Evolutionary conservation across 1,139 yeast species (phyloP).

Genomic region (Blastobotrys capitulatus): DNA sequence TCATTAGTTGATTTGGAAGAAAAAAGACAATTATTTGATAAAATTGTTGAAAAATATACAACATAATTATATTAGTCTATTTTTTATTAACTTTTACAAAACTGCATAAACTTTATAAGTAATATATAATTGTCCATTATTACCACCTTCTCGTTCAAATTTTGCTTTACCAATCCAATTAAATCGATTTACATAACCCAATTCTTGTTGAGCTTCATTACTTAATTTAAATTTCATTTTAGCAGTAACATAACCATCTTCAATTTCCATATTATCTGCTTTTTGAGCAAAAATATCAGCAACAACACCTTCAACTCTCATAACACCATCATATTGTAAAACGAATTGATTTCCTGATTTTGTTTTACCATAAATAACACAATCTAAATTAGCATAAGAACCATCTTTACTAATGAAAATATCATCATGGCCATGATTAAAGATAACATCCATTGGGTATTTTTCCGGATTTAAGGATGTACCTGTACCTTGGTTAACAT

Average conservation of each 20-base stretch:
- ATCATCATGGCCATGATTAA: conserved; percentile 12
- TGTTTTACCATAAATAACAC: conserved; percentile 11
- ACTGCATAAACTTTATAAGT: conserved; percentile 9
- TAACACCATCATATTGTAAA: conserved; percentile 8
- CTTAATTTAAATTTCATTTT: conserved; percentile 6
- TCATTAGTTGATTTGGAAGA: conserved; percentile 46
- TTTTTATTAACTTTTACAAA: neutral
- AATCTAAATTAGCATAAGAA: conserved; percentile 7
- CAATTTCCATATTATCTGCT: conserved; percentile 9
- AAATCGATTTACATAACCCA: conserved; percentile 12
- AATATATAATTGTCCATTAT: conserved; percentile 6
- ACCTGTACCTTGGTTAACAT: conserved; percentile 7
- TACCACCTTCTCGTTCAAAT: conserved; percentile 8
- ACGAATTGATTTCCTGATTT: conserved; percentile 1
- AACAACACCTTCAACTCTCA: conserved; percentile 8
- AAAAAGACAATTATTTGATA: conserved; percentile 51
- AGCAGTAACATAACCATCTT: conserved; percentile 12
- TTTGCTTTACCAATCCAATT: conserved; percentile 13
- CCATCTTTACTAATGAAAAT: conserved; percentile 10
- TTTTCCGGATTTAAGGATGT: conserved; percentile 5
- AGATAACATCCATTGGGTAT: conserved; percentile 10
- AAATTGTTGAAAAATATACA: conserved; percentile 43
- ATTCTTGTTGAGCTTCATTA: conserved; percentile 3
- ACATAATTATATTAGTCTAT: neutral
- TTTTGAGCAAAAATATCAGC: conserved; percentile 9